Evolutionary conservation across 129 eudicot species (phyloP), one percentile per base, ranked within the genome.

Genomic region (Pulicaria dysenterica): DNA sequence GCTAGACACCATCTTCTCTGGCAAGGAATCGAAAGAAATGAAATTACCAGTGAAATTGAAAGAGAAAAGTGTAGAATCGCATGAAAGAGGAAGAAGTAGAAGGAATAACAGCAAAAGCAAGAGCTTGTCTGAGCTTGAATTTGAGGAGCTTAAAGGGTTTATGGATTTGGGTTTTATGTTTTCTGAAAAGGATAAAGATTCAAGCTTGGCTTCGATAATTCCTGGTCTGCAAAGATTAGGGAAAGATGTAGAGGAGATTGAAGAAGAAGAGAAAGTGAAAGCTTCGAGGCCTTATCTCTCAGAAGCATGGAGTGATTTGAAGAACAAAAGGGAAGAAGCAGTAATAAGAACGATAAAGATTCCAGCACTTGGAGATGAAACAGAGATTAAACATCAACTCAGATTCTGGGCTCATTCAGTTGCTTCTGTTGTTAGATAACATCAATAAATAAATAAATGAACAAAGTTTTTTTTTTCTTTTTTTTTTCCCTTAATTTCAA

Each of bases 401-500:
- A 91, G 61, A 58, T 85, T 70, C 79, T 91, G 97, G 97, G 97
- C 97, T 56, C 97, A 91, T 64, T 81, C 77, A 48, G 95, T 91
- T 60, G 95, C 91, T 61, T 74, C 96, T 36, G 72, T 83, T 79
- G 91, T 87, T 75, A 75, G 73, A 67, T 81, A 48, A 83, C 53
- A 50, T n/a, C n/a, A n/a, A n/a, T n/a, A n/a, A n/a, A n/a, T n/a
- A n/a, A n/a, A n/a, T n/a, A n/a, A n/a, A n/a, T n/a, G n/a, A n/a
- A n/a, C n/a, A n/a, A n/a, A n/a, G n/a, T n/a, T n/a, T n/a, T n/a
- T n/a, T n/a, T n/a, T n/a, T n/a, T n/a, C n/a, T n/a, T n/a, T n/a
- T n/a, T n/a, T n/a, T n/a, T n/a, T n/a, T n/a, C n/a, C n/a, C n/a
- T n/a, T n/a, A n/a, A n/a, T n/a, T n/a, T n/a, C n/a, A n/a, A n/a